A percentile compares a stretch with the other conserved stretches of the same genome.
phyloP scores from a whole-genome alignment of 192 early-diverging fungal species.

The Blastocladiella britannica region DNA sequence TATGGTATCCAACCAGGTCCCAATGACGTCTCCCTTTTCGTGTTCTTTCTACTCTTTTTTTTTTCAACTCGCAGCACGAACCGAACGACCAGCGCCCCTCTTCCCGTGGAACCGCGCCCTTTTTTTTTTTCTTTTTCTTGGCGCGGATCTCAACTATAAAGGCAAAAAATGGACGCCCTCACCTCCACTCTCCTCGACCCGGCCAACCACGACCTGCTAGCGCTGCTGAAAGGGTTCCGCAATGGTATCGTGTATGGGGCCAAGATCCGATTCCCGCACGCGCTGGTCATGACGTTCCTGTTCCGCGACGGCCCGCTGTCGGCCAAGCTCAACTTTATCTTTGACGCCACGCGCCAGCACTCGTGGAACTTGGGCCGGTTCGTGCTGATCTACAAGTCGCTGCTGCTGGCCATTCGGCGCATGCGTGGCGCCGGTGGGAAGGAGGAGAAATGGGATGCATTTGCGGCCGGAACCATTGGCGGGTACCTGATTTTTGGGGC shows the following conservation, averaged over 20 bases:
- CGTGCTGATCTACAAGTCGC: slow-evolving; percentile 82
- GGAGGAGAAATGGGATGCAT: slow-evolving; percentile 56
- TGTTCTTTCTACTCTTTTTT: too few relatives aligned
- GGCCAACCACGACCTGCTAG: slow-evolving; percentile 55
- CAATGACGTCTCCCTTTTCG: too few relatives aligned
- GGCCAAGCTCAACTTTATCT: slow-evolving; percentile 52
- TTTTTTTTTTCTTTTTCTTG: too few relatives aligned
- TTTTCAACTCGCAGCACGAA: too few relatives aligned
- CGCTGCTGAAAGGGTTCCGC: slow-evolving; percentile 75
- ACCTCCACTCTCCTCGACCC: slow-evolving; percentile 51
- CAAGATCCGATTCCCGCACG: slow-evolving; percentile 91
- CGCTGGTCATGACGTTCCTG: slow-evolving; percentile 85
- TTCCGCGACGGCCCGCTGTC: slow-evolving; percentile 68
- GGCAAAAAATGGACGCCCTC: too few relatives aligned
- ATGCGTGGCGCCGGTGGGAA: slow-evolving; percentile 54
- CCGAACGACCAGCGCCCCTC: too few relatives aligned
- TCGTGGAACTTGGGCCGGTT: slow-evolving; percentile 73
- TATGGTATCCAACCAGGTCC: too few relatives aligned
- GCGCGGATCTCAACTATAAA: too few relatives aligned
- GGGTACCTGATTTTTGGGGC: slow-evolving; percentile 88
- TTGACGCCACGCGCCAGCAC: slow-evolving; percentile 74
- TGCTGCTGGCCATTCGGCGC: slow-evolving; percentile 54
- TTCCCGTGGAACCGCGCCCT: too few relatives aligned
- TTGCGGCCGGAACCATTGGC: slow-evolving; percentile 74
- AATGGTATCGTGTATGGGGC: slow-evolving; percentile 94